Evolutionary conservation across 345 rosid species (phyloP).

Genomic region (Euphorbia pulcherrima): DNA sequence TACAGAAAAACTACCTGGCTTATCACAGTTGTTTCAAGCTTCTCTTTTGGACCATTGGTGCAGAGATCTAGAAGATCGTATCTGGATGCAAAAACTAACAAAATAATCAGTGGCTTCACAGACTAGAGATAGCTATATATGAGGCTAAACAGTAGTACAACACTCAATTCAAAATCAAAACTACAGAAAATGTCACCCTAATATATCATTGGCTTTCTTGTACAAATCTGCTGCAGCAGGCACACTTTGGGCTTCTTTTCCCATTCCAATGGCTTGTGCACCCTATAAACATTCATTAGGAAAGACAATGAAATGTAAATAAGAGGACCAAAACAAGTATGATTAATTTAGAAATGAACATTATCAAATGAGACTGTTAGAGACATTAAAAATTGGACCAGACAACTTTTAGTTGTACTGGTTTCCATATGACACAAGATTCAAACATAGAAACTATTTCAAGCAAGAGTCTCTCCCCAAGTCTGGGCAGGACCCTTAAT

Average conservation of each 20-base stretch:
- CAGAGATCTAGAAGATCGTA: slow-evolving; percentile 94
- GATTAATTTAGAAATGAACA: not conserved
- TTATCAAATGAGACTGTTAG: not conserved
- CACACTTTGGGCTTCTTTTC: slow-evolving; percentile 76
- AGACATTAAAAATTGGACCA: not conserved
- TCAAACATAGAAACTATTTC: not conserved
- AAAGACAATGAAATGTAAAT: not conserved
- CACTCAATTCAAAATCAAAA: slow-evolving; percentile 3
- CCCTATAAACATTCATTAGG: slow-evolving; percentile 43
- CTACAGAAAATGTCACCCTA: slow-evolving; percentile 9
- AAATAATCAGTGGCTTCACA: not conserved
- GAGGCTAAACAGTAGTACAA: not conserved
- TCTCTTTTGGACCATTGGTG: slow-evolving; percentile 86
- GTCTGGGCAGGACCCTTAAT: not conserved
- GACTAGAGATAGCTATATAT: not conserved
- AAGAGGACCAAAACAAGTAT: not conserved
- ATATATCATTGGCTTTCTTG: slow-evolving; percentile 63
- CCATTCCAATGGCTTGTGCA: slow-evolving; percentile 97
- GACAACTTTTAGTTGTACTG: not conserved
- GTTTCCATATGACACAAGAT: not conserved
- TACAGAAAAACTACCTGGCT: slow-evolving; percentile 76
- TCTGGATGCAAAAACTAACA: slow-evolving; percentile 37
- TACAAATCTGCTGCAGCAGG: slow-evolving; percentile 73
- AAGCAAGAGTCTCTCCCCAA: not conserved
- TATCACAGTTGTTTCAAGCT: slow-evolving; percentile 86